Conservation (phyloP, 768 basidiomycete species). For the Lactifluus echinatus region DNA sequence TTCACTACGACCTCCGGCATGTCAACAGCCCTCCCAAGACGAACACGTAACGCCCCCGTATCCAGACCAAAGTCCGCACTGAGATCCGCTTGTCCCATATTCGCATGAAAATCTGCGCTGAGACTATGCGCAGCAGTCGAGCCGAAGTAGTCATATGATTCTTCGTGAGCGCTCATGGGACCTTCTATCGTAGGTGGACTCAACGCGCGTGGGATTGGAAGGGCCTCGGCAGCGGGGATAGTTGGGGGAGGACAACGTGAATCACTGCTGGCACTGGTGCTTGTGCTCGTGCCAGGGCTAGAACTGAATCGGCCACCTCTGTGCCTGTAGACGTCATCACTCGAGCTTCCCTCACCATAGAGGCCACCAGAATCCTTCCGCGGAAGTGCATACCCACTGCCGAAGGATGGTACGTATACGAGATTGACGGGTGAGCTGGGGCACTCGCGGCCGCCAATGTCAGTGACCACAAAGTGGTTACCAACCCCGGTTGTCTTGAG, state of each 20-base stretch:
- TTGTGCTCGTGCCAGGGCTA: constrained; percentile 24
- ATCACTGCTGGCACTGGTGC: constrained; percentile 17
- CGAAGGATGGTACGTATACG: constrained; percentile 56
- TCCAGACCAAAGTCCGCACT: constrained; percentile 9
- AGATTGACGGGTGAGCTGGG: constrained; percentile 46
- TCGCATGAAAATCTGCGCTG: background rate
- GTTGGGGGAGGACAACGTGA: constrained; percentile 16
- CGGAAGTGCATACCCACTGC: constrained; percentile 24
- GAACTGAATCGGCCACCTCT: constrained; percentile 31
- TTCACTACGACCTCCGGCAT: constrained; percentile 21
- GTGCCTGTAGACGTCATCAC: constrained; percentile 30
- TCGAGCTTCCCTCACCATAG: constrained; percentile 15
- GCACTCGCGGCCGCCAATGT: constrained; percentile 22
- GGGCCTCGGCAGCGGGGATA: constrained; percentile 8
- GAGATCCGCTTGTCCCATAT: constrained; percentile 6
- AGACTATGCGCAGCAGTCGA: constrained; percentile 6
- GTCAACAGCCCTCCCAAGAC: constrained; percentile 10
- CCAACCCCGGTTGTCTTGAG: constrained; percentile 67
- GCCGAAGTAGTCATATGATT: constrained; percentile 8
- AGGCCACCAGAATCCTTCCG: constrained; percentile 22
- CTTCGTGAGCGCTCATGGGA: constrained; percentile 10
- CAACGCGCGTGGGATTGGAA: constrained; percentile 7
- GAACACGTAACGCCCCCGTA: constrained; percentile 12
- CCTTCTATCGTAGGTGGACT: constrained; percentile 8
- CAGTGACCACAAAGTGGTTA: constrained; percentile 29